Evolutionary conservation across 306 rosid species (phyloP).

Genomic region (Cicer bijugum): DNA sequence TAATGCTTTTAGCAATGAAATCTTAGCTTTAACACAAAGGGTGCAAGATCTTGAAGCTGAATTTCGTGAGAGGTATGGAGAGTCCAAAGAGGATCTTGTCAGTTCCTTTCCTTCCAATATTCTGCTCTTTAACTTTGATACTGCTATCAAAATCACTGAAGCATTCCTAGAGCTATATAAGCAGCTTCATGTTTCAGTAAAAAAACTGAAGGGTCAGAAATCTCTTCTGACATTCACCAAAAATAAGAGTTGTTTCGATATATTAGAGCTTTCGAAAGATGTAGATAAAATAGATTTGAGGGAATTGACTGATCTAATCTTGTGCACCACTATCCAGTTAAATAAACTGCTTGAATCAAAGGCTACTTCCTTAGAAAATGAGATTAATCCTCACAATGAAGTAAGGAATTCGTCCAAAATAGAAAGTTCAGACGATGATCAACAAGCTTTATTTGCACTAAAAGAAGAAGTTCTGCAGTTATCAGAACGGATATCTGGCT

Average conservation of each 20-base stretch:
- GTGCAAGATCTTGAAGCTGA: conserved; percentile 50
- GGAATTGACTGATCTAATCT: conserved; percentile 41
- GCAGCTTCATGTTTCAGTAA: conserved; percentile 49
- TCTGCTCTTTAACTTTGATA: conserved; percentile 37
- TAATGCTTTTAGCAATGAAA: conserved; percentile 43
- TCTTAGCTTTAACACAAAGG: conserved; percentile 42
- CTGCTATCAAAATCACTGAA: conserved; percentile 43
- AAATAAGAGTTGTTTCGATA: conserved; percentile 16
- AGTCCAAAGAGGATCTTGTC: conserved; percentile 33
- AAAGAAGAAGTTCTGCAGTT: conserved; percentile 55
- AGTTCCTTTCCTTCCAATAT: conserved; percentile 32
- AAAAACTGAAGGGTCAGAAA: conserved; percentile 42
- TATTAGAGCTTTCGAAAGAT: conserved; percentile 40
- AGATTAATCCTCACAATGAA: conserved; percentile 31
- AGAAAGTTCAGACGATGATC: conserved; percentile 41
- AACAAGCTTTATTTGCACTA: conserved; percentile 45
- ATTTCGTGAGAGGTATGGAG: conserved; percentile 11
- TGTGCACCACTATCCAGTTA: conserved; percentile 35
- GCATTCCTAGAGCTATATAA: conserved; percentile 45
- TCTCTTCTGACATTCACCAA: conserved; percentile 15
- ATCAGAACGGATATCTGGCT: conserved; percentile 47
- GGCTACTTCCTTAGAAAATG: conserved; percentile 27
- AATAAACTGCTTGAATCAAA: conserved; percentile 44
- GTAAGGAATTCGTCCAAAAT: conserved; percentile 6
- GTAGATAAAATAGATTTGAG: conserved; percentile 36